Base-by-base conservation (phyloP, 2,329 filamentous ascomycete species). In the Cercospora nicotianae region DNA sequence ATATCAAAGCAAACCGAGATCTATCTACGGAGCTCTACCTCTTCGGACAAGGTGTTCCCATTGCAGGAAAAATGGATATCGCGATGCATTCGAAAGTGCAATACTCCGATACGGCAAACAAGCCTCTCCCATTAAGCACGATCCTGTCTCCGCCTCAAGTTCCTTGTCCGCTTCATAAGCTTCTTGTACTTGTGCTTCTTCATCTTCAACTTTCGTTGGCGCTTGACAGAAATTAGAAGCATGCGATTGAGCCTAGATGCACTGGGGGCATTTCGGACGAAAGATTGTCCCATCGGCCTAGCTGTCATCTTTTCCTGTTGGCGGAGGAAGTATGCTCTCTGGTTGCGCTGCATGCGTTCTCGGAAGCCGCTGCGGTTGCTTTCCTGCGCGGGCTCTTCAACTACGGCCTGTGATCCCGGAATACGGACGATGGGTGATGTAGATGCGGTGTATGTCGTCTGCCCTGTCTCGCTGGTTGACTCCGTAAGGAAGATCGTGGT, bases 151-250 rank as follows among this genome's bases (percentile, higher is more conserved):
- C 93, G 89, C 79, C 94, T 90, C 84, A 93, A 81, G 79, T 92
- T 94, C 80, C 94, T 89, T 77, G 94, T 97, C 81, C 89, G 87
- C 86, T 91, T 92, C 91, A 97, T 93, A 74, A 98, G 85, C 88
- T 99, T 99, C 93, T 97, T 98, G 83, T 97, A 97, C 89, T 99
- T 99, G 87, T 98, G 94, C 88, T 98, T 99, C 91, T 99, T 99
- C 94, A 99, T 99, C 88, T 93, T 97, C 77, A 97, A 83, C 84
- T 95, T 96, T 78, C 93, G 86, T 82, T 96, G 93, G 80, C 95
- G 87, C 85, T 90, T 93, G 74, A 97, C 94, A 78, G 92, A 96
- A 78, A 99, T 93, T 71, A 93, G 87, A 69, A 90, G 83, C 90
- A 97, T 94, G 68, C 79, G 70, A 18, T 75, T 77, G 69, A 76